Base-by-base conservation (phyloP, 306 rosid species). In the Leucaena leucocephala region DNA sequence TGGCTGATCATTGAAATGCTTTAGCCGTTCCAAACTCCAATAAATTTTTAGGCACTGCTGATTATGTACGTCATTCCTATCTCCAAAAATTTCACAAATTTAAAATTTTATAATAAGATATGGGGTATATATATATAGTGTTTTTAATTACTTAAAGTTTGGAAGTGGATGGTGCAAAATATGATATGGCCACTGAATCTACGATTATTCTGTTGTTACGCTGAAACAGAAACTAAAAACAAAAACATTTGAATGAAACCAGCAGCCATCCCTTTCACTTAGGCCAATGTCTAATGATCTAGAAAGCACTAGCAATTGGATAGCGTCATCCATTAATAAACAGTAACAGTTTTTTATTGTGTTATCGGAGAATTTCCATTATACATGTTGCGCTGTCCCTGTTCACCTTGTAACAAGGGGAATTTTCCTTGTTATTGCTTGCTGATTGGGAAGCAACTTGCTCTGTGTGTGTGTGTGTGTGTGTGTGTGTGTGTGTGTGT, bases 401-500 rank as follows among this genome's bases (percentile, higher is more conserved):
- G 16, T 65, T 17, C 45, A 38, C 49, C 33, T n/a, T 39, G 40
- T 16, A 40, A 3, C 12, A 3, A 7, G 21, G 45, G 34, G 44
- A 66, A 16, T 36, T 68, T 42, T 40, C 49, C 34, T 35, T 65
- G 45, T 61, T 78, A 64, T 73, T 83, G 88, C 88, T 75, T 72
- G 86, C 80, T 82, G 88, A 85, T 65, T 72, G 65, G 77, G 88
- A 79, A 76, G 84, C 88, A 79, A 79, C 86, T 82, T 27, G 27
- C 27, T 27, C 27, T 27, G 1, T 27, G 1, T 27, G 27, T 27
- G 27, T 27, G 27, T 27, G 27, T 27, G 27, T 27, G 27, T 27
- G 27, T 27, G 27, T 27, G 27, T 27, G 27, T 27, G n/a, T 27
- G 1, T 27, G 1, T 27, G 27, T 27, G 27, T 27, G 27, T 27